Percentiles rank a stretch among this genome's conserved stretches.
These are phyloP conservation scores for Fomitopsis pinicola DNA, from an alignment of 1,284 basidiomycete species.

Conservation along the genomic window DNA sequence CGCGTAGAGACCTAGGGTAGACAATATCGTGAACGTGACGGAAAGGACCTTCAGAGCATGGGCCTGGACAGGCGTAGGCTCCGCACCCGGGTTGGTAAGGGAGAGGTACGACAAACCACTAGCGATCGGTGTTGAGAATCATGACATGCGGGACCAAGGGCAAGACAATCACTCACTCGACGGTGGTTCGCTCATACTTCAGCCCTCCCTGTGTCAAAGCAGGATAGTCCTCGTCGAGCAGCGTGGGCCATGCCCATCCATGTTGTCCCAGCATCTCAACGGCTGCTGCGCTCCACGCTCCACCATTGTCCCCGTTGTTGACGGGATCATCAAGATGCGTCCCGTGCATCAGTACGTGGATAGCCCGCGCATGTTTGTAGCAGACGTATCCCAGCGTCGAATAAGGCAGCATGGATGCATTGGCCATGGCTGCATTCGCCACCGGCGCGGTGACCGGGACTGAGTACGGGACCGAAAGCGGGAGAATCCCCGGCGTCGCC, in stretches of 20 bases:
- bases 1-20: constrained; percentile 21
- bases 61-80: constrained; percentile 55
- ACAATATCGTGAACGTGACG: constrained; percentile 59
- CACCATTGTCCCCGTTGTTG: no score
- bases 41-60: constrained; percentile 71
- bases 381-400: constrained; percentile 19
- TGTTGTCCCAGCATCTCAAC: constrained; percentile 29
- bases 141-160: neutral
- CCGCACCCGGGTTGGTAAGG: constrained; percentile 41
- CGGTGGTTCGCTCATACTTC: constrained; percentile 50
- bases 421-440: neutral
- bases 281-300: constrained; percentile 20
- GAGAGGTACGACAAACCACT: constrained; percentile 62
- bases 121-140: neutral
- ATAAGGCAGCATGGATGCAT: neutral
- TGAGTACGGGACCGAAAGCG: neutral
- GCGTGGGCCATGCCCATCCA: constrained; percentile 60
- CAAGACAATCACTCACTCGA: constrained; percentile 46
- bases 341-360: constrained; percentile 26
- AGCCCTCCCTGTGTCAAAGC: constrained; percentile 39
- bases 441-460: neutral
- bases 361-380: constrained; percentile 29
- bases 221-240: constrained; percentile 57
- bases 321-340: constrained; percentile 1
- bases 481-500: neutral